Evolutionary conservation across 2,329 filamentous ascomycete genomes (phyloP), one percentile per base, ranked within the genome.

Genomic region (Fusarium foetens): DNA sequence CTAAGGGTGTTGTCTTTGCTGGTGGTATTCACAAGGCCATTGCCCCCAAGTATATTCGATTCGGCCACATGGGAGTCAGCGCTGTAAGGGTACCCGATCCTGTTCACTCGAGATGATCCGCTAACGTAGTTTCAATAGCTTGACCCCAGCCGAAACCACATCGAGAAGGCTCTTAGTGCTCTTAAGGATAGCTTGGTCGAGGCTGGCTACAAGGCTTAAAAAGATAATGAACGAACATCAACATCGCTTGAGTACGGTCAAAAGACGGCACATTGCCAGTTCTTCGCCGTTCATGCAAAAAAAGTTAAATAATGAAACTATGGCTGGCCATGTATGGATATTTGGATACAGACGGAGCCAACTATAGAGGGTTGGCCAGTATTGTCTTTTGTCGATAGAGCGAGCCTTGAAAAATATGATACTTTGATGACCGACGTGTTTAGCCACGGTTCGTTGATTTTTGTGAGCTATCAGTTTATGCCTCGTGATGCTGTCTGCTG

Each of bases 41-140:
- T 81, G 95, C 93, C 6, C 86, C 93, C 70, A 96, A 93, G 85
- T 99, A 99, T 82, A 93, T 99, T 75, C 91, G 96, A 33, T 96
- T 99, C 78, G 96, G 96, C 46, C 96, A 98, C 82, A 99, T 99
- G 96, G 96, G 96, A 75, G 94, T 98, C 70, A 96, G 93, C 80
- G 92, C 95, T 75, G 90, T 91, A 83, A 84, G 89, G 86, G 31
- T 17, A 23, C 38, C 29, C 45, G 23, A 55, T 57, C 14, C 13
- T 21, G 10, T 21, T 33, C 23, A 25, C 16, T 19, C 33, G 12
- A 43, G 21, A 49, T 58, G 16, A 39, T 13, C 63, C 74, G 58
- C 79, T 79, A 70, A 78, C 38, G 46, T 42, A 29, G 38, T 13
- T 36, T 16, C 36, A 48, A 66, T 60, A 91, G 84, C 93, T 91